Conservation (phyloP, 1,139 yeast genomes). For the Yamadazyma buinensis region DNA sequence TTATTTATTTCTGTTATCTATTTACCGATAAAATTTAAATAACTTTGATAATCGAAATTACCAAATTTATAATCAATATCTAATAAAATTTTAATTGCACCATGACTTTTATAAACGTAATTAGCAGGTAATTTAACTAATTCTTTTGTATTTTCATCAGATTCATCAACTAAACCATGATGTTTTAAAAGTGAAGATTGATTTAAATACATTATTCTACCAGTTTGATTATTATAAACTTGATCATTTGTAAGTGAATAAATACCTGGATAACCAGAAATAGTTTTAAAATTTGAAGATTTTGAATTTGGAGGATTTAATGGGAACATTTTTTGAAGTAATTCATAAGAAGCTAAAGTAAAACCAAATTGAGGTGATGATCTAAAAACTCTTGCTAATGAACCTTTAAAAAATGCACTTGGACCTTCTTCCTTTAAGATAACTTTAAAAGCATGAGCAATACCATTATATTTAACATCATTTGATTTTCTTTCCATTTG, state of each 20-base stretch:
- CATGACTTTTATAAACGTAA: conserved; percentile 59
- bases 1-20: neutral
- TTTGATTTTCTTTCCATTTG: conserved; percentile 82
- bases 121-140: conserved; percentile 43
- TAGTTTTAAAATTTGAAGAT: conserved; percentile 43
- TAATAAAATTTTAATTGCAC: conserved; percentile 56
- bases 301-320: conserved; percentile 45
- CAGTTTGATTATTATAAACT: conserved; percentile 37
- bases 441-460: conserved; percentile 69
- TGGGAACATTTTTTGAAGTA: conserved; percentile 53
- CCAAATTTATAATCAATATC: conserved; percentile 64
- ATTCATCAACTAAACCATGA: conserved; percentile 17
- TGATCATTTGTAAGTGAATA: conserved; percentile 47
- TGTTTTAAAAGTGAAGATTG: conserved; percentile 26
- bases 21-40: conserved; percentile 42
- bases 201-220: conserved; percentile 37
- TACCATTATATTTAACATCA: conserved; percentile 73
- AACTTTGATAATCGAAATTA: conserved; percentile 50
- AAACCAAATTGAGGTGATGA: conserved; percentile 98
- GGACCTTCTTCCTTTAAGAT: conserved; percentile 75
- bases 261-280: conserved; percentile 47
- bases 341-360: conserved; percentile 92
- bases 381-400: conserved; percentile 89
- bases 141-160: conserved; percentile 27
- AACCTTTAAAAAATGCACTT: conserved; percentile 90